phyloP scores from a whole-genome alignment of 1,284 basidiomycete species.

The Stereum hirsutum region DNA sequence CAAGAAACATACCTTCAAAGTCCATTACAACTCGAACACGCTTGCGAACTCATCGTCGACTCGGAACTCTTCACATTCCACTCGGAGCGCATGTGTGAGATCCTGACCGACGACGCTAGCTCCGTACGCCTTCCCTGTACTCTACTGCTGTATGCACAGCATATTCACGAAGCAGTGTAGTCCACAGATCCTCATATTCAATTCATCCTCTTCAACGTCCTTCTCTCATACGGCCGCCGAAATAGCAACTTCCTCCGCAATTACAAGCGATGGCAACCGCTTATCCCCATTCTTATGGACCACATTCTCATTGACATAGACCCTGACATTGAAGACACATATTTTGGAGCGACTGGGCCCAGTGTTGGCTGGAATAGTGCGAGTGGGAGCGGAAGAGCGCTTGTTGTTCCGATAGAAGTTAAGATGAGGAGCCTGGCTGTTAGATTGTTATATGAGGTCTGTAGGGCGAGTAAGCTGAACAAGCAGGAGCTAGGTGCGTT shows the following conservation, averaged over 20 bases:
- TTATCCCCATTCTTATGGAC: constrained; percentile 79
- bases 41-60: constrained; percentile 63
- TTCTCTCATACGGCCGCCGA: constrained; percentile 69
- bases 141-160: background rate
- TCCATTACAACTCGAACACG: constrained; percentile 74
- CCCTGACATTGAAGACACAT: constrained; percentile 52
- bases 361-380: constrained; percentile 26
- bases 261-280: constrained; percentile 72
- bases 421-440: constrained; percentile 69
- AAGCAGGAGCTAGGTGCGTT: constrained; percentile 65
- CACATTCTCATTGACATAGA: constrained; percentile 66
- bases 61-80: constrained; percentile 85
- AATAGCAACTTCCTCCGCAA: constrained; percentile 66
- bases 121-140: constrained; percentile 29
- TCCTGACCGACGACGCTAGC: constrained; percentile 61
- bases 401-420: constrained; percentile 69
- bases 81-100: constrained; percentile 82
- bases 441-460: constrained; percentile 82
- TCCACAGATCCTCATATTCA: constrained; percentile 84
- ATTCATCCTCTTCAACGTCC: constrained; percentile 73
- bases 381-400: too few species aligned
- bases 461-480: constrained; percentile 78
- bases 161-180: constrained; percentile 26
- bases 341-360: constrained; percentile 28
- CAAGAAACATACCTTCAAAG: constrained; percentile 77